phyloP scores from a whole-genome alignment of 1,284 basidiomycete genomes.

The Somion occarium region DNA sequence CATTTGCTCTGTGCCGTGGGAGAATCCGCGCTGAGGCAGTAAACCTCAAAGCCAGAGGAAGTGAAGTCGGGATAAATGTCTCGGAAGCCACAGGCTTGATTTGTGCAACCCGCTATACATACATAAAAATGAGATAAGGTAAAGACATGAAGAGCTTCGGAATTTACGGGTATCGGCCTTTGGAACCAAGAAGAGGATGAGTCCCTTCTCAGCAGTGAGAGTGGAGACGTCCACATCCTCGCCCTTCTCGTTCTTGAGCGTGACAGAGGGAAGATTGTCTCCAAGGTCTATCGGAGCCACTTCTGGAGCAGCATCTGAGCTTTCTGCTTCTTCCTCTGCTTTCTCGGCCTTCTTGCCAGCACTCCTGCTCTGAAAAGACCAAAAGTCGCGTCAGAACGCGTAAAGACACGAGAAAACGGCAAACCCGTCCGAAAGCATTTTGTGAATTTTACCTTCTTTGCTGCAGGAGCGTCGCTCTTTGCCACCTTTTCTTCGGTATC shows the following conservation, averaged over 20 bases:
- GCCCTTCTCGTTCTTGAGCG: conserved; percentile 75
- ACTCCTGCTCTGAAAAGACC: not conserved
- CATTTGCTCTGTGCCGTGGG: conserved; percentile 76
- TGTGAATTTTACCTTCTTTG: conserved; percentile 23
- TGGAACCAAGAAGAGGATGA: conserved; percentile 80
- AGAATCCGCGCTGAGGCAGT: conserved; percentile 84
- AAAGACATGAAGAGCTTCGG: not conserved
- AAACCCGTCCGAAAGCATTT: not conserved
- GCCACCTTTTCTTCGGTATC: conserved; percentile 18
- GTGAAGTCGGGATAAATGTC: conserved; percentile 78
- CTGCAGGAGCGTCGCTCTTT: conserved; percentile 16
- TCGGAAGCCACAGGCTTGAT: conserved; percentile 85
- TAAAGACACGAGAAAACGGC: not conserved
- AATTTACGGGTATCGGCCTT: conserved; percentile 80
- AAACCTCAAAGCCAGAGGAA: conserved; percentile 68
- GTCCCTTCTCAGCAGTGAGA: conserved; percentile 64
- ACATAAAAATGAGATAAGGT: not conserved
- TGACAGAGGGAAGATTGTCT: conserved; percentile 70
- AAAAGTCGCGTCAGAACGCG: not conserved
- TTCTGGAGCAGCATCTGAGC: not conserved
- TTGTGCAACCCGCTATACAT: conserved; percentile 75
- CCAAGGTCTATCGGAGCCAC: conserved; percentile 59
- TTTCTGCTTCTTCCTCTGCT: conserved; percentile 13
- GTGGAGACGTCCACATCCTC: conserved; percentile 64
- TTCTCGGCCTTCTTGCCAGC: conserved; percentile 18